Percentiles rank a stretch among this genome's conserved stretches.
Evolutionary conservation across 2,329 filamentous ascomycete genomes (phyloP).

Genomic region (Cytospora mali): DNA sequence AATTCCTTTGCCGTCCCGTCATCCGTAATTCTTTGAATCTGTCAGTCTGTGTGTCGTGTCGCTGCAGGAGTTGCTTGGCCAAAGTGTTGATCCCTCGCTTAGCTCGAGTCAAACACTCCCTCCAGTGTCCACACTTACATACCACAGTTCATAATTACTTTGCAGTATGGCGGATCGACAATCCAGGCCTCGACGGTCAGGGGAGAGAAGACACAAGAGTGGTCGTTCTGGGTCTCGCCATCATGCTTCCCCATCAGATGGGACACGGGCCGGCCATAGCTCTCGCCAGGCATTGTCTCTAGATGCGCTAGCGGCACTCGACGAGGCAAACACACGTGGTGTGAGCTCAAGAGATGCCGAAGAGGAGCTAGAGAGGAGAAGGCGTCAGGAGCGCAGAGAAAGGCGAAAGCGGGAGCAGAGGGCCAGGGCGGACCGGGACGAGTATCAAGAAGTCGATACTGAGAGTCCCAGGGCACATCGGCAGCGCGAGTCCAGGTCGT

Average conservation of each 20-base stretch:
- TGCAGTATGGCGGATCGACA: slow-evolving; percentile 21
- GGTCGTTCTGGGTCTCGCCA: slow-evolving; percentile 29
- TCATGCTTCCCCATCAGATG: slow-evolving; percentile 26
- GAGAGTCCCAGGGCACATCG: slow-evolving; percentile 24
- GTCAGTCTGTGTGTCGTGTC: slow-evolving; percentile 17
- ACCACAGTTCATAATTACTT: slow-evolving; percentile 11
- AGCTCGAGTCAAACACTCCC: slow-evolving; percentile 7
- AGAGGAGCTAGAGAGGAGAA: slow-evolving; percentile 25
- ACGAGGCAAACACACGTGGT: slow-evolving; percentile 29
- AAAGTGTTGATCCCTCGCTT: slow-evolving; percentile 15
- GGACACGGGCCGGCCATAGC: slow-evolving; percentile 24
- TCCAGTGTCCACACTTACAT: slow-evolving; percentile 11
- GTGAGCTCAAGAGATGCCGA: slow-evolving; percentile 3
- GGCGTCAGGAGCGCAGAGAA: slow-evolving; percentile 26
- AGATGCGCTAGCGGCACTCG: slow-evolving; percentile 35
- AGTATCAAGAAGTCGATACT: slow-evolving; percentile 25
- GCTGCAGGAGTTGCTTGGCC: slow-evolving; percentile 18
- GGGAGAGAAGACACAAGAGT: slow-evolving; percentile 30
- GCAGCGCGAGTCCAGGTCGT: slow-evolving; percentile 21
- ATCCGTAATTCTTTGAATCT: slow-evolving; percentile 17
- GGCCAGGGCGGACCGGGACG: slow-evolving; percentile 20
- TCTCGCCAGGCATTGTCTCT: slow-evolving; percentile 32
- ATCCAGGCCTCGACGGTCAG: slow-evolving; percentile 29
- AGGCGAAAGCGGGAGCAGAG: slow-evolving; percentile 25
- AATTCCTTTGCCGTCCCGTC: slow-evolving; percentile 3